phyloP scores from a whole-genome alignment of 108 stramenopile species.

The Cyclostephanos invisitatus region DNA sequence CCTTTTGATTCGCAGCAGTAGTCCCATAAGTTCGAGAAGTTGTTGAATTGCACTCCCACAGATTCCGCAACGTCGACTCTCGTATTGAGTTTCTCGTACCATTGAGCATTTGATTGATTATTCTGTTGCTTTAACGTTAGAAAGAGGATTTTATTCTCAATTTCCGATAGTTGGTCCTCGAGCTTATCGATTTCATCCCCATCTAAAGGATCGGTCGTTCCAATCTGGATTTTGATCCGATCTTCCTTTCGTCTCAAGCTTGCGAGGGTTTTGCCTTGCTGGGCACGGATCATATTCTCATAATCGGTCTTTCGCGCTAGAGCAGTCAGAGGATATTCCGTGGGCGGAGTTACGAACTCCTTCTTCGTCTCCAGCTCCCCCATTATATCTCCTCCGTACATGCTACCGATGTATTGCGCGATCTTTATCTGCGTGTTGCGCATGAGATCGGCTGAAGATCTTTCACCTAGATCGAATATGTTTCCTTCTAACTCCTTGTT shows the following conservation, averaged over 20 bases:
- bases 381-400: conserved; percentile 29
- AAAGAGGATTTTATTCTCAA: conserved; percentile 9
- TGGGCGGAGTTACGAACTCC: conserved; percentile 9
- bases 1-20: conserved; percentile 8
- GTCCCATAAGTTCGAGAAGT: conserved; percentile 5
- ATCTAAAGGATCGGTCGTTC: background rate
- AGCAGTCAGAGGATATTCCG: conserved; percentile 4
- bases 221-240: conserved; percentile 4
- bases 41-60: conserved; percentile 11
- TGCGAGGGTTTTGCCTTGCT: conserved; percentile 14
- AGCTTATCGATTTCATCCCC: background rate
- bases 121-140: too few species aligned
- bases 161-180: conserved; percentile 10
- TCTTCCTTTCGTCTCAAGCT: background rate
- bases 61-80: too few species aligned
- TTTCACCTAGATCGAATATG: conserved; percentile 20
- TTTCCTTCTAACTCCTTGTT: conserved; percentile 13
- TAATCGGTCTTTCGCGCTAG: background rate
- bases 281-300: conserved; percentile 2
- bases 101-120: too few species aligned
- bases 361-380: conserved; percentile 25
- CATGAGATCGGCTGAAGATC: conserved; percentile 21
- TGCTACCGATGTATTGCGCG: conserved; percentile 17
- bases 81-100: too few species aligned
- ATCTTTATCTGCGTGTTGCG: conserved; percentile 19